Evolutionary conservation across 2,329 filamentous ascomycete genomes (phyloP), one percentile per base, ranked within the genome.

Genomic region (Ceratocystis lukuohia): DNA sequence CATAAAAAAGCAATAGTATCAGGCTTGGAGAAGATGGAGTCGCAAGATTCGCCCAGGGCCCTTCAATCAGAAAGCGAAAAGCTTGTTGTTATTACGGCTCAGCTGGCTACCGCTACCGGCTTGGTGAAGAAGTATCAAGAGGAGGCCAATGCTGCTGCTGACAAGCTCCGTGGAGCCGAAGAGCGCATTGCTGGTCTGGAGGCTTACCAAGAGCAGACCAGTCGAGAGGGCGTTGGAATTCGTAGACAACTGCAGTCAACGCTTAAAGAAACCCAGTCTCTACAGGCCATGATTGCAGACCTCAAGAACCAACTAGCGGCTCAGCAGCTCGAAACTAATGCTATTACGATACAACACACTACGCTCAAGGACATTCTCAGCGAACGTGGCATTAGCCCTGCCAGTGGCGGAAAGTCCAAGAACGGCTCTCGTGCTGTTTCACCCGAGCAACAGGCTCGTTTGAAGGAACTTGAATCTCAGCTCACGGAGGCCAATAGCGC

Each of bases 141-240:
- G 68, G 92, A 95, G 68, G 93, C 92, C 0, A 91, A 99, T 74
- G 78, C 81, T 30, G 91, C 92, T 2, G 88, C 91, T 0, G 91
- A 96, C 73, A 95, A 92, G 74, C 80, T 99, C 65, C 88, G 94
- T 65, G 88, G 88, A 67, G 94, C 94, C 2, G 95, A 99, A 76
- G 95, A 97, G 77, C 87, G 94, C 53, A 97, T 99, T 74, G 95
- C 94, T 4, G 94, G 94, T 5, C 82, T 99, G 2, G 94, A 99
- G 75, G 90, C 91, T 33, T 97, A 97, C 74, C 94, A 99, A 76
- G 94, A 99, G 74, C 94, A 99, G 76, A 88, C 92, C 3, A 97
- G 92, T 75, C 85, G 94, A 57, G 95, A 99, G 75, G 91, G 91
- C 62, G 85, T 99, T 65, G 85, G 87, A 45, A 91, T 97, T 70